These are phyloP conservation scores for Cymbopogon citratus DNA, from an alignment of 176 grass and related monocot species.

Conservation along the genomic window DNA sequence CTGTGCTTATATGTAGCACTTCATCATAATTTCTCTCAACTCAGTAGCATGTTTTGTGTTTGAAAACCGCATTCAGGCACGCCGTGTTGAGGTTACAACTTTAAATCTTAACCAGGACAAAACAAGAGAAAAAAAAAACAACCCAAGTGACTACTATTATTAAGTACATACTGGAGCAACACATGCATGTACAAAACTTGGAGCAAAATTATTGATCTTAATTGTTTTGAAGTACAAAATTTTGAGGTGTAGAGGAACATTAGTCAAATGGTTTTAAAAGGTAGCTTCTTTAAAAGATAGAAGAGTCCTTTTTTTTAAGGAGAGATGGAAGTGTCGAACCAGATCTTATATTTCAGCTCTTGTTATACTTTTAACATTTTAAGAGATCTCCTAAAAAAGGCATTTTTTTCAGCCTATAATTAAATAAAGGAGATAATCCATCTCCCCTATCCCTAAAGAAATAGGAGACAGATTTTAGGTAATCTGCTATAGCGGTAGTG, in stretches of 20 bases:
- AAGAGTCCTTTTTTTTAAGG: too few species aligned
- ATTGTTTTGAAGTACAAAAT: background rate
- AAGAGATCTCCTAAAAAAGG: background rate
- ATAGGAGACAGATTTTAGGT: too few species aligned
- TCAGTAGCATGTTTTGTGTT: background rate
- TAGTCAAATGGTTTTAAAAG: background rate
- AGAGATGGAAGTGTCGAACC: background rate
- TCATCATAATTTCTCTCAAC: background rate
- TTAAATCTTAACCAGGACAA: background rate
- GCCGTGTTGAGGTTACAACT: background rate
- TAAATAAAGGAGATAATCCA: background rate
- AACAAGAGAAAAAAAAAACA: background rate
- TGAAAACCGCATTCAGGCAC: too few species aligned
- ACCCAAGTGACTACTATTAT: background rate
- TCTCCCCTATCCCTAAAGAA: too few species aligned
- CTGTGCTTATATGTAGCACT: background rate
- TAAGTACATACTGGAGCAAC: background rate
- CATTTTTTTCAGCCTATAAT: background rate
- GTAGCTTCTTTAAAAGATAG: too few species aligned
- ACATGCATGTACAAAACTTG: background rate
- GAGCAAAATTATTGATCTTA: background rate
- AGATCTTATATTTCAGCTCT: background rate
- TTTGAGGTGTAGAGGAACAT: background rate
- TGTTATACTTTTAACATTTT: background rate
- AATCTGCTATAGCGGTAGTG: too few species aligned